Evolutionary conservation across 257 asterid species (phyloP).

Genomic region (Solanum piurae): DNA sequence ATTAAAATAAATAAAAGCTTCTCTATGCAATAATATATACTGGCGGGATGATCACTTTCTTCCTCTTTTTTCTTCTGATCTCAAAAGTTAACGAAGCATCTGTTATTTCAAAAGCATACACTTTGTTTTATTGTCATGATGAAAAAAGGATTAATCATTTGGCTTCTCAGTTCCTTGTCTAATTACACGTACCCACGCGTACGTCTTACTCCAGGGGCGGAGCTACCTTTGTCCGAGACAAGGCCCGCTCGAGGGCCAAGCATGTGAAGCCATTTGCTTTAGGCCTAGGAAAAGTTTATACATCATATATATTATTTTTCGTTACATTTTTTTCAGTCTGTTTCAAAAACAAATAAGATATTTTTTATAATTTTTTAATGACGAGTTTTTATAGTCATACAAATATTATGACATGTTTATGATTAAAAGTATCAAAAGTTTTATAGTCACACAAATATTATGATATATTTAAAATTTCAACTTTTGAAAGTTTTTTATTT

Average conservation of each 20-base stretch:
- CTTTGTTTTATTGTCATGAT: not conserved
- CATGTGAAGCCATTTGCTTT: not conserved
- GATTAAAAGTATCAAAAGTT: too few species aligned
- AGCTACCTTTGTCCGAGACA: not conserved
- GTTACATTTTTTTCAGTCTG: not conserved
- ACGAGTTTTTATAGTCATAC: not conserved
- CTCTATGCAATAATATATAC: not conserved
- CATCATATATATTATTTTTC: not conserved
- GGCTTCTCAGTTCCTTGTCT: not conserved
- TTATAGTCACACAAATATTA: not conserved
- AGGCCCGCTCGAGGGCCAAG: not conserved
- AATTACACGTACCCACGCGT: not conserved
- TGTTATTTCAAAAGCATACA: not conserved
- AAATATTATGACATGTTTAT: not conserved
- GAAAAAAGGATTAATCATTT: not conserved
- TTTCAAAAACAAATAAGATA: not conserved
- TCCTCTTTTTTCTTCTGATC: not conserved
- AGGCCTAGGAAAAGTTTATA: not conserved
- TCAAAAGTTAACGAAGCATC: not conserved
- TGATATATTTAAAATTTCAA: not conserved
- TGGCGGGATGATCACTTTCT: not conserved
- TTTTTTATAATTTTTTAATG: not conserved
- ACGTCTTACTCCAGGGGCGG: not conserved
- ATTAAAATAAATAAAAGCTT: conserved; percentile 9
- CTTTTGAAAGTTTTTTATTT: too few species aligned